These are phyloP conservation scores for Leishmania major DNA, from an alignment of 208 protist species.

Conservation along the genomic window DNA sequence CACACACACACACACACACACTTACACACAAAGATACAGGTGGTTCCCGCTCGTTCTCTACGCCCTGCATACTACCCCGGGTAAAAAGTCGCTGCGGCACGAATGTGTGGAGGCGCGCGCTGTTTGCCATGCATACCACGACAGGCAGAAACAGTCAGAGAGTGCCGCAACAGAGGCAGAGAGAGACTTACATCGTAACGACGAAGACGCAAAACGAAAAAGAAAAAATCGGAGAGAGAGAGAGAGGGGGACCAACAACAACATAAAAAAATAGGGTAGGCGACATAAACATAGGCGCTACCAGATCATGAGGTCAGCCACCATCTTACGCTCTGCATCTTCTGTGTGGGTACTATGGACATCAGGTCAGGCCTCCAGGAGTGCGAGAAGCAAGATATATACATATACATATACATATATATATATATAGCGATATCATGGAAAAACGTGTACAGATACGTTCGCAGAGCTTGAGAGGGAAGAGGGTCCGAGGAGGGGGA, in stretches of 20 bases:
- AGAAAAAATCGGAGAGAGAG: background rate
- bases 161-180: background rate
- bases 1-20: background rate
- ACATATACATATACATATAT: background rate
- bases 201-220: constrained; percentile 1
- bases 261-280: background rate
- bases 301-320: too few species aligned
- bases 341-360: background rate
- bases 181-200: background rate
- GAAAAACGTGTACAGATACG: background rate
- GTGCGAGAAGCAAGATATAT: background rate
- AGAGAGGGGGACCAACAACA: too few species aligned
- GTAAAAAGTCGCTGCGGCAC: background rate
- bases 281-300: background rate
- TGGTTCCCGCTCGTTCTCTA: background rate
- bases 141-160: background rate
- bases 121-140: background rate
- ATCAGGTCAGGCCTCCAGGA: background rate
- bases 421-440: background rate
- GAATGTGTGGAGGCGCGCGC: background rate
- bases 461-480: background rate
- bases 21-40: background rate
- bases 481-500: too few species aligned
- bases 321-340: background rate
- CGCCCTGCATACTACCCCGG: background rate